A percentile compares a stretch with the other conserved stretches of the same genome.
Evolutionary conservation across 2,329 filamentous ascomycete genomes (phyloP).

Genomic region (Cercospora beticola): DNA sequence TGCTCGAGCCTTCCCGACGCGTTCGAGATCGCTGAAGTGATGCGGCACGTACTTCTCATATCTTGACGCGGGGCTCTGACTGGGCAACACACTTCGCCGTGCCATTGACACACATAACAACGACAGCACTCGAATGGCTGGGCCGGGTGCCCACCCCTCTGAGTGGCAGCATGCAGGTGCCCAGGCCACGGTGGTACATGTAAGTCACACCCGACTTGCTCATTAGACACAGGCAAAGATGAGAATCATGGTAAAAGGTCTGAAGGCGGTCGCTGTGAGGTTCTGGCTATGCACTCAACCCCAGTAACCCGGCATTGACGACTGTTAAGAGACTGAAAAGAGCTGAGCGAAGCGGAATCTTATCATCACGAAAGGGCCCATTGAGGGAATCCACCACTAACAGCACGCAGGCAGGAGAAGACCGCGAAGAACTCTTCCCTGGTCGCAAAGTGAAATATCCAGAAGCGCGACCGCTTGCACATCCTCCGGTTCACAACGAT

Average conservation of each 20-base stretch:
- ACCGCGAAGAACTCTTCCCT: background rate
- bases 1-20: background rate
- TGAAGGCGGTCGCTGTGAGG: constrained; percentile 51
- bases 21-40: background rate
- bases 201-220: background rate
- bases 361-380: background rate
- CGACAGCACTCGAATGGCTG: background rate
- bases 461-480: background rate
- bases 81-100: background rate
- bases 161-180: background rate
- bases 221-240: constrained; percentile 46
- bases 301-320: constrained; percentile 27
- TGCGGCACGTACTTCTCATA: background rate
- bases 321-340: constrained; percentile 65
- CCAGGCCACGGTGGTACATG: background rate
- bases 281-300: constrained; percentile 37
- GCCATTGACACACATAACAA: background rate
- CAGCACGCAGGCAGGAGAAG: constrained; percentile 2
- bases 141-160: background rate
- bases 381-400: background rate
- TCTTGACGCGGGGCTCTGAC: background rate
- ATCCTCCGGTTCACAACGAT: background rate
- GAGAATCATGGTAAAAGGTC: constrained; percentile 64
- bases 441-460: background rate
- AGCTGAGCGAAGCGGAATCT: constrained; percentile 55